A percentile compares a stretch with the other conserved stretches of the same genome.
Conservation (phyloP, 257 asterid species). For the Forsythia suspensa region DNA sequence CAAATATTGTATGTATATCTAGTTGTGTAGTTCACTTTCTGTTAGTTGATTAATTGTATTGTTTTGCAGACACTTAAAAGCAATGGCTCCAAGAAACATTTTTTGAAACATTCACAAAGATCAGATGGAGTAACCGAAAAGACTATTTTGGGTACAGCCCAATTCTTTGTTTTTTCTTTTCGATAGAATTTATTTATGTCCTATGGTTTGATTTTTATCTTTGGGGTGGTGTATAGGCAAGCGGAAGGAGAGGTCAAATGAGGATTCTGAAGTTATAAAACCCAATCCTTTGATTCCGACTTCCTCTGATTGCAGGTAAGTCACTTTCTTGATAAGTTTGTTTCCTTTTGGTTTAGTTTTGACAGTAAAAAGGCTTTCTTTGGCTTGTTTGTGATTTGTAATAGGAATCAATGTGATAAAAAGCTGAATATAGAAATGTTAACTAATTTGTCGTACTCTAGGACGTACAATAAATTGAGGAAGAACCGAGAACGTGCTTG, state of each 20-base stretch:
- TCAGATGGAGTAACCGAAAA: constrained; percentile 30
- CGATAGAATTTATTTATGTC: neutral
- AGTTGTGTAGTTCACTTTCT: constrained; percentile 8
- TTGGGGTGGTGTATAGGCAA: constrained; percentile 43
- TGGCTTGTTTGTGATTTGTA: neutral
- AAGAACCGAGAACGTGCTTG: neutral
- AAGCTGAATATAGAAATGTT: neutral
- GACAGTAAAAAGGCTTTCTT: neutral
- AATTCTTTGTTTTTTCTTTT: neutral
- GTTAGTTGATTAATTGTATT: neutral
- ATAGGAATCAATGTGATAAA: neutral
- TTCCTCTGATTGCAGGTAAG: constrained; percentile 75
- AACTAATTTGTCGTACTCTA: neutral
- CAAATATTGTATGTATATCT: neutral
- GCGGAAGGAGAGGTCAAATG: constrained; percentile 70
- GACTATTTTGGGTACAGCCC: constrained; percentile 45
- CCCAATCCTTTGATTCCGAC: constrained; percentile 72
- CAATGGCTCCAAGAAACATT: constrained; percentile 49
- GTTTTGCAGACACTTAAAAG: constrained; percentile 64
- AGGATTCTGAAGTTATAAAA: constrained; percentile 42
- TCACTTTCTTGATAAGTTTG: constrained; percentile 20
- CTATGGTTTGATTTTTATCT: constrained; percentile 10
- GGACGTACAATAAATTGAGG: neutral
- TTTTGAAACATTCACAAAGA: constrained; percentile 31
- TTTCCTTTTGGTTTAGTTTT: constrained; percentile 3